Percentiles rank a stretch among this genome's conserved stretches.
phyloP scores from a whole-genome alignment of 495 filamentous ascomycete genomes.

The Hyaloscypha hepaticicola region DNA sequence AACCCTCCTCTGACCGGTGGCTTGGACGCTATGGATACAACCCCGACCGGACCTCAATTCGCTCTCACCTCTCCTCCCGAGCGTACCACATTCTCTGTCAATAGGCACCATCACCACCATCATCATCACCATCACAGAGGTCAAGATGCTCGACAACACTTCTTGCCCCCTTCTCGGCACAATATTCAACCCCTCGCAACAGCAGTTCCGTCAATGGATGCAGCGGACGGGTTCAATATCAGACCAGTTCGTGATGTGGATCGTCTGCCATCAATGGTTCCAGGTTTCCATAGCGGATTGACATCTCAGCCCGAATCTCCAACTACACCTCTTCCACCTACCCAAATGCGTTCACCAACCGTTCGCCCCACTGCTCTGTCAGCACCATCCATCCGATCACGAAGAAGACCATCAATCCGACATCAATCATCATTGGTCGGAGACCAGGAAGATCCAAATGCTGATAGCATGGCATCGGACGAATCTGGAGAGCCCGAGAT shows the following conservation, averaged over 20 bases:
- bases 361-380: constrained; percentile 52
- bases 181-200: constrained; percentile 66
- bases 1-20: constrained; percentile 22
- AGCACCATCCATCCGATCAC: constrained; percentile 42
- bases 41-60: constrained; percentile 63
- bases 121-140: constrained; percentile 53
- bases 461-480: constrained; percentile 73
- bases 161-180: constrained; percentile 51
- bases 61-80: constrained; percentile 75
- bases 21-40: constrained; percentile 44
- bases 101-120: constrained; percentile 57
- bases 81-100: constrained; percentile 57
- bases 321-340: constrained; percentile 78
- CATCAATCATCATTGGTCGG: constrained; percentile 85
- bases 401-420: constrained; percentile 72
- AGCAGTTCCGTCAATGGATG: constrained; percentile 70
- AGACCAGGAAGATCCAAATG: constrained; percentile 84
- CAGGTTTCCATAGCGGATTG: constrained; percentile 66
- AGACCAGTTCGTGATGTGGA: constrained; percentile 84
- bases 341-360: constrained; percentile 47
- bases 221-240: constrained; percentile 69
- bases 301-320: constrained; percentile 91
- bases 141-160: constrained; percentile 58
- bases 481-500: constrained; percentile 62
- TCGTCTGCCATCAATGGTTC: constrained; percentile 80